Base-by-base conservation (phyloP, 345 rosid species). In the Eucalyptus coolabah region DNA sequence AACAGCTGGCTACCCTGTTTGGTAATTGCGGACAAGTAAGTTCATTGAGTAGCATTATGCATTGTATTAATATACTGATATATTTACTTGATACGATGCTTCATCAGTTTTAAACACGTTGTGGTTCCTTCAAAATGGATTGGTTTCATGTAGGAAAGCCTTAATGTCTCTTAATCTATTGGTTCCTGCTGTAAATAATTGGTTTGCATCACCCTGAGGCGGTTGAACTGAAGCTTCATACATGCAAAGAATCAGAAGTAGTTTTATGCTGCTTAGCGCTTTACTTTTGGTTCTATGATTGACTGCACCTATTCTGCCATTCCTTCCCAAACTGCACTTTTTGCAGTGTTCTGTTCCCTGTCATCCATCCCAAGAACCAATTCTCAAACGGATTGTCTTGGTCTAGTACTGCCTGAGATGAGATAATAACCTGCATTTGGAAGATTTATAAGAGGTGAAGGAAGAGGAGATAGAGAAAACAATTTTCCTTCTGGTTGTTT, bases 21-120 rank as follows among this genome's bases (percentile, higher is more conserved):
- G 93, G 94, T 91, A 91, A 87, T 89, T 97, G 97, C 86, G 99
- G 98, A 90, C 97, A 95, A 88, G 98, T 97, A 92, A 95, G 96
- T 91, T 89, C 80, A 89, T 60, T 17, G 89, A 67, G 42, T 37
- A 69, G 44, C 40, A 15, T 47, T 65, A 24, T 47, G 86, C 32
- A 69, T 45, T n/a, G 12, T 90, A 65, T 63, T 37, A 24, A 26
- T 23, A 82, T 67, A 8, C 16, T 50, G 51, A 65, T 69, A 77
- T 42, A 67, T 86, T 49, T 87, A 15, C 82, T 50, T 32, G 44
- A 50, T 81, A 69, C 6, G 18, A 15, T 77, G 83, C 44, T 89
- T n/a, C 24, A 69, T 88, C 34, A 49, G 88, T 87, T 50, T 77
- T 77, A 77, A 77, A 21, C 47, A 37, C 30, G 87, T 72, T 51